Evolutionary conservation across 2,329 filamentous ascomycete genomes (phyloP).

Genomic region (Teratosphaeria nubilosa): DNA sequence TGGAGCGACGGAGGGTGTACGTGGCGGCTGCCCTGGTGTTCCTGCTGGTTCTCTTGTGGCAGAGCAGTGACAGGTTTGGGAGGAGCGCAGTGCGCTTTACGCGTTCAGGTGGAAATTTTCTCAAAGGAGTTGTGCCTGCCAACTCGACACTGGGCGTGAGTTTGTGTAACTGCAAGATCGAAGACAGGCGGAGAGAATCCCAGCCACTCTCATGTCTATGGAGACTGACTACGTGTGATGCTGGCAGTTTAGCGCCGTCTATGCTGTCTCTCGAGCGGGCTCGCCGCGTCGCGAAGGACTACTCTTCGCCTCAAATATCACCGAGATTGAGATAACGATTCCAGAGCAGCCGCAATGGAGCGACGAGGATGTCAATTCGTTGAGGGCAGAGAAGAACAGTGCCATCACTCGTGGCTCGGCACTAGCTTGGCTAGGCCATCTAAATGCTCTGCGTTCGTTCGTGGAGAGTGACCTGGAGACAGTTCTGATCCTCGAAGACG

Average conservation of each 20-base stretch:
- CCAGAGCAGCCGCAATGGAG: constrained; percentile 30
- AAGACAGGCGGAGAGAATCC: not conserved
- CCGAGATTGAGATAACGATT: constrained; percentile 28
- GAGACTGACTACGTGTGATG: not conserved
- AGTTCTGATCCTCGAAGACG: constrained; percentile 36
- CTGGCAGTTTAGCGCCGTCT: constrained; percentile 26
- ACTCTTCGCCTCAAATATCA: constrained; percentile 29
- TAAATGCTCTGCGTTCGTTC: constrained; percentile 31
- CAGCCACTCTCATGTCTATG: not conserved
- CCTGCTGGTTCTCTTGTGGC: not conserved
- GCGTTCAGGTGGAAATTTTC: not conserved
- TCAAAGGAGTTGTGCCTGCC: constrained; percentile 3
- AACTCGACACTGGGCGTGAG: constrained; percentile 13
- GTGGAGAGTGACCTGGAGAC: constrained; percentile 33
- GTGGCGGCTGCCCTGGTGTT: not conserved
- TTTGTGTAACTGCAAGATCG: not conserved
- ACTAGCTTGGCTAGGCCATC: constrained; percentile 33
- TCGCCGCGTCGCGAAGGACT: constrained; percentile 27
- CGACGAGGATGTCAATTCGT: constrained; percentile 21
- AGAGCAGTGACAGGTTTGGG: not conserved
- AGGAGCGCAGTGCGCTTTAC: not conserved
- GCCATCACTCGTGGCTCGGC: constrained; percentile 27
- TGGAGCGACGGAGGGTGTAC: not conserved
- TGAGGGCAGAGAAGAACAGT: constrained; percentile 21
- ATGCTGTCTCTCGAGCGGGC: constrained; percentile 27